Evolutionary conservation across 2,329 filamentous ascomycete genomes (phyloP), one percentile per base, ranked within the genome.

Genomic region (Fonsecaea multimorphosa): DNA sequence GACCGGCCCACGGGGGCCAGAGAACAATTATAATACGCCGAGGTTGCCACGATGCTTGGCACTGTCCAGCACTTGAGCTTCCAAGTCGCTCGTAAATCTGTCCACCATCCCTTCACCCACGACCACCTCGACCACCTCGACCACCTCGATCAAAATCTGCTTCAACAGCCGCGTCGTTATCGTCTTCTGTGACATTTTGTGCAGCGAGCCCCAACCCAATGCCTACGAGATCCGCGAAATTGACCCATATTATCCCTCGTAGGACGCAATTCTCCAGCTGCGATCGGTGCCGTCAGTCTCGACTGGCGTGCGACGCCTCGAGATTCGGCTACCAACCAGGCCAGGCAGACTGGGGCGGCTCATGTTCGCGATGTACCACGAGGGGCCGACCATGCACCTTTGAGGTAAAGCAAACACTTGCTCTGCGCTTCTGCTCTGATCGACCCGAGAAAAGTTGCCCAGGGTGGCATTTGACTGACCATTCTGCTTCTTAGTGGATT

Each of bases 121-220:
- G n/a, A n/a, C n/a, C n/a, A n/a, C n/a, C n/a, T n/a, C n/a, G n/a
- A n/a, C 29, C 3, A 4, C 29, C 3, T 31, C 29, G 29, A 31
- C 29, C 3, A 31, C 8, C 29, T 31, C 29, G 29, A 31, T 8
- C 29, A 31, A 31, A 8, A 31, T 31, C 29, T 31, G 29, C 29
- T 31, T 31, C 29, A 8, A 31, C 19, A 46, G 14, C 40, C 40
- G 14, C 14, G 40, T 46, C 19, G 5, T 27, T 71, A 72, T 29
- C 70, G 74, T 36, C 75, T 67, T 6, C 75, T 31, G 29, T 31
- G 29, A 76, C 55, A 76, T 75, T 59, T 77, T 74, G 11, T 76
- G 75, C 63, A 76, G 75, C 55, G 75, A 77, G 29, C 69, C 69
- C 69, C 16, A 76, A 74, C 54, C 75, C 75, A n/a, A 38, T 71